phyloP scores from a whole-genome alignment of 2,329 filamentous ascomycete species.

The Aureobasidium sp. region DNA sequence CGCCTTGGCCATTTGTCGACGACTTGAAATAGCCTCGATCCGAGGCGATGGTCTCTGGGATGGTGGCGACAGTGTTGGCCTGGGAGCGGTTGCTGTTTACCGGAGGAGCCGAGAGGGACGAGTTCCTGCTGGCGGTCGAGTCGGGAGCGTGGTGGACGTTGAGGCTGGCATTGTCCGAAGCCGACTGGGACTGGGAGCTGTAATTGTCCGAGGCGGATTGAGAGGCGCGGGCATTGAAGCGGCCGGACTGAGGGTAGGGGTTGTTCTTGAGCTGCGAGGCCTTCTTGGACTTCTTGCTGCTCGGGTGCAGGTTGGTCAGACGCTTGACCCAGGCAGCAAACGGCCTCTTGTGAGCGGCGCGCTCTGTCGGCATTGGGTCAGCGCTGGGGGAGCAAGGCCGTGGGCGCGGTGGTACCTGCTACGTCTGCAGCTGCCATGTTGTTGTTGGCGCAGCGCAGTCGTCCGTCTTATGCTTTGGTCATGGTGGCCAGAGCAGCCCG shows the following conservation, averaged over 20 bases:
- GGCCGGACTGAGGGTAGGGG: conserved; percentile 81
- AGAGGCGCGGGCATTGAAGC: not conserved
- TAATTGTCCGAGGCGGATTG: not conserved
- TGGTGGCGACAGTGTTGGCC: conserved; percentile 76
- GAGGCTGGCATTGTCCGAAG: conserved; percentile 9
- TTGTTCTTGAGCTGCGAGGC: conserved; percentile 52
- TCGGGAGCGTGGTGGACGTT: conserved; percentile 6
- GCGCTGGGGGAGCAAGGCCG: not conserved
- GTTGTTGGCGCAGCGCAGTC: not conserved
- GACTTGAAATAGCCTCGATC: conserved; percentile 72
- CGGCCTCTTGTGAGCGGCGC: conserved; percentile 68
- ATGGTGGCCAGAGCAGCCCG: not conserved
- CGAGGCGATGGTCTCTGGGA: conserved; percentile 67
- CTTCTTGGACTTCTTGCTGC: conserved; percentile 32
- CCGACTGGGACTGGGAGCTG: not conserved
- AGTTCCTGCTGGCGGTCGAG: conserved; percentile 25
- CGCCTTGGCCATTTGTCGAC: conserved; percentile 58
- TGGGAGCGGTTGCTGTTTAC: conserved; percentile 58
- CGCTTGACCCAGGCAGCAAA: conserved; percentile 95
- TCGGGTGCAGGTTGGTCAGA: conserved; percentile 65
- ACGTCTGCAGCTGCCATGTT: conserved; percentile 5
- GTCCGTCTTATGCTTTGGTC: not conserved
- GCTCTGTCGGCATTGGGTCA: conserved; percentile 46
- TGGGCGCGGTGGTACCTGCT: not conserved
- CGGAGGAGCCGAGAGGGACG: conserved; percentile 7